phyloP scores from a whole-genome alignment of 176 grass and related monocot genomes.

The Eragrostis nindensis region DNA sequence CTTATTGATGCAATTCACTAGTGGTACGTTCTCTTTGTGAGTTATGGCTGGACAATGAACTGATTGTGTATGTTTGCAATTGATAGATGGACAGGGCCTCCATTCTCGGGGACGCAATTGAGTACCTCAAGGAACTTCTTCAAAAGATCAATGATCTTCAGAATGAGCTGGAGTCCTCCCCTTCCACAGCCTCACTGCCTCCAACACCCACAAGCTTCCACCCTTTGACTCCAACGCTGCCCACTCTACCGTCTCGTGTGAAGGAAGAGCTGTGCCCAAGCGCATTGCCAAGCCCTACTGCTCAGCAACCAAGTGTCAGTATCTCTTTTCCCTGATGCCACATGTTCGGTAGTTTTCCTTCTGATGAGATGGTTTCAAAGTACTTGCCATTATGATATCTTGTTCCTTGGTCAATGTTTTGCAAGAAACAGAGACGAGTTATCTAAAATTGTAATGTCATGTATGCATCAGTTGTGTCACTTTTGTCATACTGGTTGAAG shows the following conservation, averaged over 20 bases:
- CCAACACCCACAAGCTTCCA: slow-evolving; percentile 85
- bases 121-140: slow-evolving; percentile 95
- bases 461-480: neutral
- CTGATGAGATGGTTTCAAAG: neutral
- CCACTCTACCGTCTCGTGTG: slow-evolving; percentile 69
- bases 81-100: slow-evolving; percentile 97
- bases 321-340: neutral
- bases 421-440: neutral
- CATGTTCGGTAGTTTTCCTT: neutral
- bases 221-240: slow-evolving; percentile 84
- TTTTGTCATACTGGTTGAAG: neutral
- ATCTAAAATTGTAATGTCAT: neutral
- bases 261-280: slow-evolving; percentile 86
- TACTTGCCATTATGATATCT: neutral
- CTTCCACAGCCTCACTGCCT: slow-evolving; percentile 69
- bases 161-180: slow-evolving; percentile 82
- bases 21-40: slow-evolving; percentile 2
- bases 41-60: slow-evolving; percentile 12
- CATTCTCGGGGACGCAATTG: slow-evolving; percentile 92
- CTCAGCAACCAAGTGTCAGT: slow-evolving; percentile 73
- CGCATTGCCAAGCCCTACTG: slow-evolving; percentile 77
- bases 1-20: slow-evolving; percentile 6
- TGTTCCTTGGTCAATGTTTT: neutral
- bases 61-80: slow-evolving; percentile 24
- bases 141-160: slow-evolving; percentile 95